phyloP scores from a whole-genome alignment of 805 yeast species.

The Metschnikowia sp. region DNA sequence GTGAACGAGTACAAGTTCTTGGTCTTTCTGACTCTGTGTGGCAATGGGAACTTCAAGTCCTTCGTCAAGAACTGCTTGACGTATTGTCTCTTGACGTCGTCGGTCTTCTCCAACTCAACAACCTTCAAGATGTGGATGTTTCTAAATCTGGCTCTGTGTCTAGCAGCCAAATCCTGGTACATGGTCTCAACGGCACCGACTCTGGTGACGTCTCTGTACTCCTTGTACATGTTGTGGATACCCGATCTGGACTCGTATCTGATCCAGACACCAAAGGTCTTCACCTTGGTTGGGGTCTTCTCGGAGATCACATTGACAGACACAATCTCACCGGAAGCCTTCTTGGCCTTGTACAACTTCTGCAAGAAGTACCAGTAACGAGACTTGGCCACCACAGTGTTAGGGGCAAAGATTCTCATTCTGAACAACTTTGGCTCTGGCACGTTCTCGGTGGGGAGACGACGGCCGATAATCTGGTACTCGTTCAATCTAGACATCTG shows the following conservation, averaged over 20 bases:
- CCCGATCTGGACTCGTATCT: constrained; percentile 99
- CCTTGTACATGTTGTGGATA: constrained; percentile 99
- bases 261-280: constrained; percentile 99
- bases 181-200: constrained; percentile 97
- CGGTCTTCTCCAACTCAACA: constrained; percentile 96
- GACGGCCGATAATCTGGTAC: constrained; percentile 99
- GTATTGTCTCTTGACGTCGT: constrained; percentile 99
- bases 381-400: constrained; percentile 98
- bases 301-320: constrained; percentile 88
- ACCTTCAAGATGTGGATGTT: constrained; percentile 98
- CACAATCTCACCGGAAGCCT: constrained; percentile 99
- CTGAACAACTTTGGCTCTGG: constrained; percentile 99
- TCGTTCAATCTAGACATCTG: constrained; percentile 95
- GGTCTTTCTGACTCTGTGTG: constrained; percentile 97
- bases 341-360: constrained; percentile 98
- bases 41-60: constrained; percentile 99
- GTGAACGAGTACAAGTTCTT: constrained; percentile 82
- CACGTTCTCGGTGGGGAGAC: constrained; percentile 97
- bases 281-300: constrained; percentile 97
- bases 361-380: constrained; percentile 99
- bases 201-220: constrained; percentile 99
- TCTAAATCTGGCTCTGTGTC: constrained; percentile 99
- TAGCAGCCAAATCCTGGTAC: constrained; percentile 99
- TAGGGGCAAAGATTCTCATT: constrained; percentile 99
- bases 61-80: constrained; percentile 92